These are phyloP conservation scores for Cladophialophora immunda DNA, from an alignment of 2,329 filamentous ascomycete genomes.

Conservation along the genomic window DNA sequence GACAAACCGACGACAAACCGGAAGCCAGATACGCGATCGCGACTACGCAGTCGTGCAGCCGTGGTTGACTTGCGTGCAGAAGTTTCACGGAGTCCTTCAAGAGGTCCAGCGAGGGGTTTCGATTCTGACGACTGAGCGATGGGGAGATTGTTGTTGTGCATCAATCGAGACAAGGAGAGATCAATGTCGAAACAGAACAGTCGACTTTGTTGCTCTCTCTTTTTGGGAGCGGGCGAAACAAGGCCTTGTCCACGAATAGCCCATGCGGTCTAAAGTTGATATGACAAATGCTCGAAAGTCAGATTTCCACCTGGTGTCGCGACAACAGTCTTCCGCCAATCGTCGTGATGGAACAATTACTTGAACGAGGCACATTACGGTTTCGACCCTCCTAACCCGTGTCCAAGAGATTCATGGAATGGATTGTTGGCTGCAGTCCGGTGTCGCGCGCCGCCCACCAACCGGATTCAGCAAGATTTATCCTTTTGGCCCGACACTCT, in stretches of 20 bases:
- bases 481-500: background rate
- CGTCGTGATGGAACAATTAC: background rate
- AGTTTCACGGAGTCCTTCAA: slow-evolving; percentile 25
- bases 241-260: background rate
- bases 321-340: background rate
- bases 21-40: slow-evolving; percentile 13
- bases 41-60: slow-evolving; percentile 25
- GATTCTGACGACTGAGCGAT: slow-evolving; percentile 20
- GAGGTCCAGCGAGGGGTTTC: slow-evolving; percentile 10
- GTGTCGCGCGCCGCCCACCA: background rate
- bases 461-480: background rate
- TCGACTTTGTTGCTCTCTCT: background rate
- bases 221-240: background rate
- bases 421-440: background rate
- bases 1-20: background rate
- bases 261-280: background rate
- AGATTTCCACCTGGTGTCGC: background rate
- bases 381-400: background rate
- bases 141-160: background rate
- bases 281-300: background rate
- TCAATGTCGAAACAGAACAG: background rate
- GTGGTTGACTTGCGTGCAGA: slow-evolving; percentile 23
- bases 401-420: background rate
- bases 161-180: background rate
- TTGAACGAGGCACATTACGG: background rate